Conservation (phyloP, 306 rosid species). For the Dalbergia cultrata region DNA sequence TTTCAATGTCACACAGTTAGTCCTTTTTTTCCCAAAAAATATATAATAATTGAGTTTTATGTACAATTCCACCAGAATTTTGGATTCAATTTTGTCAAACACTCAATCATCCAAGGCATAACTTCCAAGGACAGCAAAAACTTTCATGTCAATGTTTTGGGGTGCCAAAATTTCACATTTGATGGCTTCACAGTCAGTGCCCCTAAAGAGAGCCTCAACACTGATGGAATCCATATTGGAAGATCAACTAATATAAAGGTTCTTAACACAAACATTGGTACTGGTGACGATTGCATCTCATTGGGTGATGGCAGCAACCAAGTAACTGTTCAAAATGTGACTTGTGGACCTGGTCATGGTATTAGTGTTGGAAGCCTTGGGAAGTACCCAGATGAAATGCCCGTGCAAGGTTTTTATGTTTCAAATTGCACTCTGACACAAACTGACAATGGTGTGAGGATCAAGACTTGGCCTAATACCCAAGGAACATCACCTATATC, state of each 20-base stretch:
- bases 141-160: slow-evolving; percentile 28
- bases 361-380: slow-evolving; percentile 38
- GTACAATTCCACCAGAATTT: slow-evolving; percentile 23
- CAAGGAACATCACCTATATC: neutral
- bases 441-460: slow-evolving; percentile 16
- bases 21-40: neutral
- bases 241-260: slow-evolving; percentile 20
- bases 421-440: slow-evolving; percentile 1
- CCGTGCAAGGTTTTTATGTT: neutral
- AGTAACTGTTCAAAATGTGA: neutral
- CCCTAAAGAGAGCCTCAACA: slow-evolving; percentile 8
- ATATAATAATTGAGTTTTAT: neutral
- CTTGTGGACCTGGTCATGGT: slow-evolving; percentile 39
- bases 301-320: slow-evolving; percentile 28
- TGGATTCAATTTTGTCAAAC: neutral
- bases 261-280: slow-evolving; percentile 8
- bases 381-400: neutral
- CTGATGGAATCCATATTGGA: slow-evolving; percentile 43
- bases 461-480: slow-evolving; percentile 9
- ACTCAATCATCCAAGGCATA: slow-evolving; percentile 1
- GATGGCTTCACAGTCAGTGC: slow-evolving; percentile 31
- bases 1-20: too few relatives aligned
- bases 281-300: slow-evolving; percentile 39
- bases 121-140: slow-evolving; percentile 38
- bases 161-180: slow-evolving; percentile 40